Evolutionary conservation across 1,139 yeast genomes (phyloP), one percentile per base, ranked within the genome.

Genomic region (Schwanniomyces etchellsii): DNA sequence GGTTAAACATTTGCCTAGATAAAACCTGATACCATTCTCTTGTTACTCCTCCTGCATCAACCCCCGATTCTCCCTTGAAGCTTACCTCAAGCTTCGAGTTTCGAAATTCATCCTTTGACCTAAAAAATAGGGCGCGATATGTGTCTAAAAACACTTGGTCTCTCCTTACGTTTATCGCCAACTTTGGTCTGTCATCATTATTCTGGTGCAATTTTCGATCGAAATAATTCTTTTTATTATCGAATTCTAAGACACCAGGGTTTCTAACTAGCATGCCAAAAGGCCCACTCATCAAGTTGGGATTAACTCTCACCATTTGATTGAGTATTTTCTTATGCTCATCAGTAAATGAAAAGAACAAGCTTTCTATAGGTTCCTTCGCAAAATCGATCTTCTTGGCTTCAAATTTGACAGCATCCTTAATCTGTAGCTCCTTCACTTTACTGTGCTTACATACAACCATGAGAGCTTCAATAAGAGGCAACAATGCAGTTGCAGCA

Each of bases 31-130:
- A 89, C 98, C 98, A 93, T 55, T 93, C 99, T 48, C 98, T 70
- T 0, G 96, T 86, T 14, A 93, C 81, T 31, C 99, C 99, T 44
- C 99, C 99, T 3, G 96, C 98, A 66, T 93, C 99, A 30, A 91
- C 85, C 43, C 98, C 99, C 35, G 84, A 83, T 53, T 93, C 99
- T 3, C 95, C 96, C 44, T 80, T 81, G 61, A 93, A 93, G 20
- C 72, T 73, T 27, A 93, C 78, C 33, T 83, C 91, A 43, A 91
- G 63, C 40, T 81, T 79, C 4, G 91, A 74, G 32, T 75, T 70
- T 45, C 80, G 76, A 50, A 89, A 77, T 37, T 84, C 94, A 10
- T 80, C 84, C 22, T 77, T 74, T 1, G 84, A 63, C 47, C 86
- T 88, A 67, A 82, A 88, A 50, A 86, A 86, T 29, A 91, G 59